Base-by-base conservation (phyloP, 2,329 filamentous ascomycete species). In the Blastomyces parvus region DNA sequence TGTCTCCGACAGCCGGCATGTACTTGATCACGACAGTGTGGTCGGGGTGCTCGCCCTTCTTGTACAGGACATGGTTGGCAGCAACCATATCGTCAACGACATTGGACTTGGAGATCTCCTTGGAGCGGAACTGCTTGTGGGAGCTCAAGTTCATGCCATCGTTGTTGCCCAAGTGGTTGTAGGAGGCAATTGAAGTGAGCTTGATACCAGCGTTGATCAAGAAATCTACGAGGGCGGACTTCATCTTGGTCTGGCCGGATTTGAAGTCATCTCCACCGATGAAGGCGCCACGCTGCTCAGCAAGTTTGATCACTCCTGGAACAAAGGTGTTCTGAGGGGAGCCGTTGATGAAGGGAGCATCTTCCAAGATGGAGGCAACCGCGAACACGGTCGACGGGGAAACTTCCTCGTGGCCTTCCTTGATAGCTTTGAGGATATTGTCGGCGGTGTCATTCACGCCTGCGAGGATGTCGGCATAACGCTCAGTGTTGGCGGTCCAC, bases 21-120 rank as follows among this genome's bases (percentile, higher is more conserved):
- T 99, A 99, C 86, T 99, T 99, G 86, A 99, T 99, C 70, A 99
- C 94, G 65, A 99, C 94, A 65, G 90, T 95, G 82, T 99, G 94
- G 76, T 99, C 92, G 1, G 94, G 94, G 78, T 97, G 92, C 81
- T 99, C 94, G 70, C 88, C 91, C 72, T 90, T 82, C 78, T 88
- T 86, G 83, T 99, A 99, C 63, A 99, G 84, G 59, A 97, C 87
- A 60, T 80, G 82, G 82, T 99, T 99, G 73, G 94, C 93, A 73
- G 91, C 92, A 65, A 99, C 94, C 94, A 99, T 99, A 82, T 99
- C 94, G 75, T 99, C 94, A 63, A 99, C 94, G 14, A 99, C 94
- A 76, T 97, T 99, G 72, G 91, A 96, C 84, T 99, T 99, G 80
- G 90, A 96, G 70, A 99, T 99, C 81, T 99, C 94, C 86, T 99